A percentile compares a stretch with the other conserved stretches of the same genome.
Evolutionary conservation across 345 rosid genomes (phyloP).

Genomic region (Linum tenue): DNA sequence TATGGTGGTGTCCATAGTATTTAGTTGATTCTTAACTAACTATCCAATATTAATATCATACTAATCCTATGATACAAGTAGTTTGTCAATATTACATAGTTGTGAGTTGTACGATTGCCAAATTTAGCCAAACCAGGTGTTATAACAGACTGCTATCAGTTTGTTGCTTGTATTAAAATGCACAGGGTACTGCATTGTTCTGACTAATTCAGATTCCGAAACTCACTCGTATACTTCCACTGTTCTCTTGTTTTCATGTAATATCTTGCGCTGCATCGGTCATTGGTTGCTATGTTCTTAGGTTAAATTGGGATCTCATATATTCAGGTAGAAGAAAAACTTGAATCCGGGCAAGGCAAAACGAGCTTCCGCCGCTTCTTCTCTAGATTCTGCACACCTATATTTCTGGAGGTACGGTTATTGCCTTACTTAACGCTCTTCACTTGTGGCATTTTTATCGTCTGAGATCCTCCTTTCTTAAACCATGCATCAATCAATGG

Average conservation of each 20-base stretch:
- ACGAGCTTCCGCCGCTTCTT: conserved; percentile 68
- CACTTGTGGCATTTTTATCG: background rate
- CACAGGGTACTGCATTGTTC: background rate
- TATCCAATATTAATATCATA: background rate
- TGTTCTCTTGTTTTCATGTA: background rate
- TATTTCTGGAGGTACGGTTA: conserved; percentile 76
- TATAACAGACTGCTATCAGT: background rate
- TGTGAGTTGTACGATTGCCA: background rate
- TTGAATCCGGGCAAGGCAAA: conserved; percentile 84
- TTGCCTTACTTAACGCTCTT: background rate
- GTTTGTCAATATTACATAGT: too few relatives aligned
- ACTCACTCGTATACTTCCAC: too few relatives aligned
- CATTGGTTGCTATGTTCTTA: background rate
- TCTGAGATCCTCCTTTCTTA: background rate
- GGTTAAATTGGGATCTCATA: background rate
- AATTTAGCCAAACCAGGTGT: background rate
- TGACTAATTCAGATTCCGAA: background rate
- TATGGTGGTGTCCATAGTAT: background rate
- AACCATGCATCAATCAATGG: too few relatives aligned
- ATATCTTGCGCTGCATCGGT: background rate
- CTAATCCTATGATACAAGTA: background rate
- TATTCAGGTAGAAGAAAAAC: conserved; percentile 91
- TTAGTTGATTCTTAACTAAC: background rate
- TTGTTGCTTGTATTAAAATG: background rate
- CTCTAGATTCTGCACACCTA: conserved; percentile 94